Percentiles rank a stretch among this genome's conserved stretches.
These are phyloP conservation scores for Cercospora janseana DNA, from an alignment of 2,329 filamentous ascomycete genomes.

Conservation along the genomic window DNA sequence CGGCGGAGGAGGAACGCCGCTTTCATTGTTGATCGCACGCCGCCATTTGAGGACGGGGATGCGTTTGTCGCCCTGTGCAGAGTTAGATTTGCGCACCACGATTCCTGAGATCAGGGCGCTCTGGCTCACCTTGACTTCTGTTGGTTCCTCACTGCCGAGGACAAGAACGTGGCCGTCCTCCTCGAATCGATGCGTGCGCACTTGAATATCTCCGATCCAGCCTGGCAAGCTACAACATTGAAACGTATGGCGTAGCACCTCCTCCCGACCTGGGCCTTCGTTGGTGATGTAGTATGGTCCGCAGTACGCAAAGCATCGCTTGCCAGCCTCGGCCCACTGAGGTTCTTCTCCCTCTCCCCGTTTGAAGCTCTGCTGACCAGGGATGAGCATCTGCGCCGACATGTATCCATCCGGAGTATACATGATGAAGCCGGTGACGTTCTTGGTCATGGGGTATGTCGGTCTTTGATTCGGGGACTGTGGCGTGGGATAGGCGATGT, in stretches of 20 bases:
- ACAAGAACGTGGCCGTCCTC: slow-evolving; percentile 42
- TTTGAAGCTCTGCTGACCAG: slow-evolving; percentile 40
- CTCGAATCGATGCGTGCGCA: slow-evolving; percentile 40
- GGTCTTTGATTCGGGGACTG: slow-evolving; percentile 37
- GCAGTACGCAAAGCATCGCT: slow-evolving; percentile 40
- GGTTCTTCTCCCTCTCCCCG: slow-evolving; percentile 40
- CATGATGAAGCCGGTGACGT: slow-evolving; percentile 40
- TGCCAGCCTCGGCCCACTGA: slow-evolving; percentile 42
- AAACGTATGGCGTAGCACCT: slow-evolving; percentile 40
- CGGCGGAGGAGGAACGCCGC: slow-evolving; percentile 36
- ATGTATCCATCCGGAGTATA: slow-evolving; percentile 43
- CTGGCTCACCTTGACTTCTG: slow-evolving; percentile 39
- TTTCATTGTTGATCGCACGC: slow-evolving; percentile 36
- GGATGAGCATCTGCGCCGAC: slow-evolving; percentile 41
- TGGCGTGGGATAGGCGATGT: slow-evolving; percentile 40
- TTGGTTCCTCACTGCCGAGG: slow-evolving; percentile 40
- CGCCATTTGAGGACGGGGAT: slow-evolving; percentile 41
- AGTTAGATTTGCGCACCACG: slow-evolving; percentile 2
- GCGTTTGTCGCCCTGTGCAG: slow-evolving; percentile 37
- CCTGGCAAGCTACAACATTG: slow-evolving; percentile 41
- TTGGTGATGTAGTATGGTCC: slow-evolving; percentile 42
- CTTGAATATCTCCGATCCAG: slow-evolving; percentile 41
- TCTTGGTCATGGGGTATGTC: slow-evolving; percentile 41
- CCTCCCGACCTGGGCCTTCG: slow-evolving; percentile 37
- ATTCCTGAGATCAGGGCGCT: background rate